These are phyloP conservation scores for Leishmania tarentolae DNA, from an alignment of 208 protist genomes.

Conservation along the genomic window DNA sequence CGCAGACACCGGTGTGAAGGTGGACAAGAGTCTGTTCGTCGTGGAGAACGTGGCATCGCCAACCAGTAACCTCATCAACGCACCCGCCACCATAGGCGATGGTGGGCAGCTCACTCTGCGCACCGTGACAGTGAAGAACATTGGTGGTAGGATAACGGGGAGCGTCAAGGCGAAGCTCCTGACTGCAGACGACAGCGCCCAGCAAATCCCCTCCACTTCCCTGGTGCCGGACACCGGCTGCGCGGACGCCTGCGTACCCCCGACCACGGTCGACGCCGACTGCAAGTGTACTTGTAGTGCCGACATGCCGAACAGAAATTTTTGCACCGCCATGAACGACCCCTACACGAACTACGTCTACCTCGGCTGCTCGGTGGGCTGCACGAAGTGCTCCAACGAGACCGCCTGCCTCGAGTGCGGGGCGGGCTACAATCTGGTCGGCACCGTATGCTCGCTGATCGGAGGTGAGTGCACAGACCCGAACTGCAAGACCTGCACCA, in stretches of 20 bases:
- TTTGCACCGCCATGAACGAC: slow-evolving; percentile 8
- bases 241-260: slow-evolving; percentile 5
- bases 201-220: neutral
- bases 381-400: neutral
- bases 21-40: neutral
- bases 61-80: slow-evolving; percentile 1
- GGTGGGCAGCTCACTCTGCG: neutral
- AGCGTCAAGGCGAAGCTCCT: neutral
- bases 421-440: neutral
- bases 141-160: neutral
- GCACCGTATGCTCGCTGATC: neutral
- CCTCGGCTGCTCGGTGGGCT: slow-evolving; percentile 4
- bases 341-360: slow-evolving; percentile 8
- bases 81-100: neutral
- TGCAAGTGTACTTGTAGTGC: slow-evolving; percentile 1
- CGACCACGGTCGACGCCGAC: neutral
- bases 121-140: neutral
- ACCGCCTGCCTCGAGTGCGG: neutral
- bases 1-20: neutral
- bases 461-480: neutral
- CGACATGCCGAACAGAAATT: slow-evolving; percentile 5
- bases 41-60: slow-evolving; percentile 7
- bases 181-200: neutral
- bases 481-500: slow-evolving; percentile 2
- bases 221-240: slow-evolving; percentile 1